Conservation (phyloP, 768 basidiomycete genomes). For the Sporobolomyces phaffii region DNA sequence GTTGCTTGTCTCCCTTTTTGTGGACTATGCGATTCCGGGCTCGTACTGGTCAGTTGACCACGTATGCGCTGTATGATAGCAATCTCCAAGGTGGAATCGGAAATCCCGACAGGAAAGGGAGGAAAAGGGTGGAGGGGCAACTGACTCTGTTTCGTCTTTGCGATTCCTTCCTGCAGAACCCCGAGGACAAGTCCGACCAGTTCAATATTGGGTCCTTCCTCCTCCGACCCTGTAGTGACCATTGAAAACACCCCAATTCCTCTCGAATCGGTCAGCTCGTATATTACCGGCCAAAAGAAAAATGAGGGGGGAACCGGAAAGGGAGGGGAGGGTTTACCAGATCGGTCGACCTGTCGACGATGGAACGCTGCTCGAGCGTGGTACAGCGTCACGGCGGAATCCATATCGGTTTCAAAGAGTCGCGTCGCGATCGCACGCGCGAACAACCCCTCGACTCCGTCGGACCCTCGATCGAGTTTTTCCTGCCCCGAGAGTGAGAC, state of each 20-base stretch:
- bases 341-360: slow-evolving; percentile 22
- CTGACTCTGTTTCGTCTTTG: slow-evolving; percentile 58
- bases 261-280: background rate
- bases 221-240: background rate
- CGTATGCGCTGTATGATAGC: no score
- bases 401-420: slow-evolving; percentile 52
- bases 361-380: slow-evolving; percentile 52
- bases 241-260: no score
- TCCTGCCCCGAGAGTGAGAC: background rate
- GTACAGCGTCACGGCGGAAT: slow-evolving; percentile 60
- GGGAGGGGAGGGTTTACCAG: background rate
- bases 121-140: background rate
- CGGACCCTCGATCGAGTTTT: background rate
- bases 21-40: no score
- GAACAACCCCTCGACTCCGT: slow-evolving; percentile 25
- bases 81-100: no score
- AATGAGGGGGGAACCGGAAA: background rate
- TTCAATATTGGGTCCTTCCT: slow-evolving; percentile 3
- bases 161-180: slow-evolving; percentile 60
- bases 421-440: slow-evolving; percentile 21
- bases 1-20: slow-evolving; percentile 61
- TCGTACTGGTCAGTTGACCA: no score
- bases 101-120: slow-evolving; percentile 48
- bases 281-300: no score
- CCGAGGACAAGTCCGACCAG: slow-evolving; percentile 42